Conservation (phyloP, 2,329 filamentous ascomycete species). For the Alternaria incomplexa region DNA sequence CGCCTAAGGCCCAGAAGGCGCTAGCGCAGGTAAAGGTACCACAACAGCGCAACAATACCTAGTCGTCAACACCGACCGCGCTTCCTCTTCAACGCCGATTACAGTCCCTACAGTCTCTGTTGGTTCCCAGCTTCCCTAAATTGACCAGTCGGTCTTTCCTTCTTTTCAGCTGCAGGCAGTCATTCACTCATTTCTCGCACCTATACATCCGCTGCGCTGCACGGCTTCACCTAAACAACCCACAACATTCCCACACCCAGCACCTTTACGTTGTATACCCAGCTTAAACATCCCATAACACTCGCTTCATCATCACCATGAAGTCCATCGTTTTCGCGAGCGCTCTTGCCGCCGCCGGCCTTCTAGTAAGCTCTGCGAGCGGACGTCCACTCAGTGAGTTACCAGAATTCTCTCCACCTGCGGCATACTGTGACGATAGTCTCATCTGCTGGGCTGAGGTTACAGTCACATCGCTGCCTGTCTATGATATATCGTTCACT, state of each 20-base stretch:
- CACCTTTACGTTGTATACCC: slow-evolving; percentile 26
- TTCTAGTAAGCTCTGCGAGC: slow-evolving; percentile 51
- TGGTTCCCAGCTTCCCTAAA: slow-evolving; percentile 17
- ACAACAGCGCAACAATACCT: slow-evolving; percentile 19
- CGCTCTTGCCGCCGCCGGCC: slow-evolving; percentile 37
- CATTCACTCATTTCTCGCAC: slow-evolving; percentile 29
- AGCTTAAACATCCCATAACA: slow-evolving; percentile 37
- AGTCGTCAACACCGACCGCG: slow-evolving; percentile 18
- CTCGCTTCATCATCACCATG: slow-evolving; percentile 50
- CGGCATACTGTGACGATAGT: background rate
- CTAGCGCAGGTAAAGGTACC: slow-evolving; percentile 12
- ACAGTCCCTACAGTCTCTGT: slow-evolving; percentile 28
- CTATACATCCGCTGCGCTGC: slow-evolving; percentile 8
- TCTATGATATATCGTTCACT: background rate
- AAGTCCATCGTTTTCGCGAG: slow-evolving; percentile 50
- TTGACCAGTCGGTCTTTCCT: slow-evolving; percentile 25
- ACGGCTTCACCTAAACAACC: slow-evolving; percentile 1
- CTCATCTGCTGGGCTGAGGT: background rate
- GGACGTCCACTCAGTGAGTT: slow-evolving; percentile 52
- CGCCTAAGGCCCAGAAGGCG: slow-evolving; percentile 18
- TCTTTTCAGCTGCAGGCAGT: slow-evolving; percentile 32
- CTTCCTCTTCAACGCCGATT: slow-evolving; percentile 14
- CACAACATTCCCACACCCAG: slow-evolving; percentile 11
- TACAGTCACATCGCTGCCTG: background rate
- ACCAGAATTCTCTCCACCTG: background rate